A percentile compares a stretch with the other conserved stretches of the same genome.
phyloP scores from a whole-genome alignment of 805 yeast species.

The Candida vaughaniae region DNA sequence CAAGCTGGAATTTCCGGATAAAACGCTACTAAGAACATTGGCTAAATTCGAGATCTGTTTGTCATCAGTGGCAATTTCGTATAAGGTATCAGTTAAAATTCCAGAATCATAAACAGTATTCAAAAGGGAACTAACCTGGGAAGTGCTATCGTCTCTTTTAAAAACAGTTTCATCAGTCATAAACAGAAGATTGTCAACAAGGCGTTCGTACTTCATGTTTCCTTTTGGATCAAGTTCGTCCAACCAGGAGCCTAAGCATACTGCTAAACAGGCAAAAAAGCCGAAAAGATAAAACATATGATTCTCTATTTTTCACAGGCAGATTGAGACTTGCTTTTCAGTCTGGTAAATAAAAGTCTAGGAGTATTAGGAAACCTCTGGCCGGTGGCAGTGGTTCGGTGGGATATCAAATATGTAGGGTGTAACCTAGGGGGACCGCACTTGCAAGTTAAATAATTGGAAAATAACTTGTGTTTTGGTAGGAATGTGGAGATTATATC shows the following conservation, averaged over 20 bases:
- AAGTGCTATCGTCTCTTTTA: slow-evolving; percentile 10
- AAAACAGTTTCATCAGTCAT: slow-evolving; percentile 11
- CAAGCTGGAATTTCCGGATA: slow-evolving; percentile 10
- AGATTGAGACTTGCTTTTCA: too few species aligned
- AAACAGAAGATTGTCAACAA: slow-evolving; percentile 10
- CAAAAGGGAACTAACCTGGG: slow-evolving; percentile 10
- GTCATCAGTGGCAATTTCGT: slow-evolving; percentile 31
- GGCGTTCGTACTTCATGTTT: slow-evolving; percentile 7
- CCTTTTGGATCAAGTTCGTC: slow-evolving; percentile 12
- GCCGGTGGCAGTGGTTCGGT: too few species aligned
- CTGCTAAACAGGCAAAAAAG: slow-evolving; percentile 3
- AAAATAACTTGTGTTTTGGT: too few species aligned
- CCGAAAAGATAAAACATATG: slow-evolving; percentile 2
- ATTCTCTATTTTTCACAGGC: too few species aligned
- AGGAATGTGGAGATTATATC: slow-evolving; percentile 3
- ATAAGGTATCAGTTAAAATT: slow-evolving; percentile 19
- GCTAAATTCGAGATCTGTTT: slow-evolving; percentile 27
- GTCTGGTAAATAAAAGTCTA: too few species aligned
- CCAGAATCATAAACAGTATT: slow-evolving; percentile 10
- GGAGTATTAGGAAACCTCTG: too few species aligned
- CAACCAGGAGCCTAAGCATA: slow-evolving; percentile 9
- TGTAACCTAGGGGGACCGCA: too few species aligned
- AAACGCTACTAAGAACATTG: slow-evolving; percentile 17
- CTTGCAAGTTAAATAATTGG: too few species aligned
- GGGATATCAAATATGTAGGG: too few species aligned